phyloP scores from a whole-genome alignment of 78 protist species.

The Bodo saltans region DNA sequence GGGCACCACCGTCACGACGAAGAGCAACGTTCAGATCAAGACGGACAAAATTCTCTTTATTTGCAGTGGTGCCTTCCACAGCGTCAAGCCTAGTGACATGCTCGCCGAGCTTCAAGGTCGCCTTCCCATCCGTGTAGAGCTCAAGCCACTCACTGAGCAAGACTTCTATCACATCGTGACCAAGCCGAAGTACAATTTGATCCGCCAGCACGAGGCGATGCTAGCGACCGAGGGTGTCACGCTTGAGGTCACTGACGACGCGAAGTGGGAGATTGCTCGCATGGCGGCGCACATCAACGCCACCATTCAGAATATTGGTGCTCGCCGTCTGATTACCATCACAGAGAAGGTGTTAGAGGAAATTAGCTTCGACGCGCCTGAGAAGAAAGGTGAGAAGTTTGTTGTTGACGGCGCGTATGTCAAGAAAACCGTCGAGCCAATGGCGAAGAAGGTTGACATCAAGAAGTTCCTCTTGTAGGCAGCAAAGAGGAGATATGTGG shows the following conservation, averaged over 20 bases:
- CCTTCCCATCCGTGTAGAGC: slow-evolving; percentile 82
- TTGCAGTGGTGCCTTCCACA: slow-evolving; percentile 83
- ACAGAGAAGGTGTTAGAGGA: slow-evolving; percentile 72
- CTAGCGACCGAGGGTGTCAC: slow-evolving; percentile 60
- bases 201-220: slow-evolving; percentile 75
- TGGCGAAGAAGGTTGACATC: slow-evolving; percentile 27
- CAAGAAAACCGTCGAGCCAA: slow-evolving; percentile 7
- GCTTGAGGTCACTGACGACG: slow-evolving; percentile 66
- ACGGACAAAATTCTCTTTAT: slow-evolving; percentile 85
- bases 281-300: slow-evolving; percentile 68
- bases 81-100: slow-evolving; percentile 49
- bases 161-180: slow-evolving; percentile 74
- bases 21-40: slow-evolving; percentile 67
- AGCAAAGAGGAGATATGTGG: too few species aligned
- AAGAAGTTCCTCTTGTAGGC: slow-evolving; percentile 34
- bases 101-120: slow-evolving; percentile 82
- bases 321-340: slow-evolving; percentile 75
- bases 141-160: slow-evolving; percentile 62
- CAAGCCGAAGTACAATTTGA: slow-evolving; percentile 75
- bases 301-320: slow-evolving; percentile 81
- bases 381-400: slow-evolving; percentile 30
- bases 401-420: slow-evolving; percentile 18
- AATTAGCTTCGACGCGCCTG: slow-evolving; percentile 52
- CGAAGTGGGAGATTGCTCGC: slow-evolving; percentile 61
- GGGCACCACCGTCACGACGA: slow-evolving; percentile 73